These are phyloP conservation scores for Candida khao-thaluensis DNA, from an alignment of 805 yeast species.

Conservation along the genomic window DNA sequence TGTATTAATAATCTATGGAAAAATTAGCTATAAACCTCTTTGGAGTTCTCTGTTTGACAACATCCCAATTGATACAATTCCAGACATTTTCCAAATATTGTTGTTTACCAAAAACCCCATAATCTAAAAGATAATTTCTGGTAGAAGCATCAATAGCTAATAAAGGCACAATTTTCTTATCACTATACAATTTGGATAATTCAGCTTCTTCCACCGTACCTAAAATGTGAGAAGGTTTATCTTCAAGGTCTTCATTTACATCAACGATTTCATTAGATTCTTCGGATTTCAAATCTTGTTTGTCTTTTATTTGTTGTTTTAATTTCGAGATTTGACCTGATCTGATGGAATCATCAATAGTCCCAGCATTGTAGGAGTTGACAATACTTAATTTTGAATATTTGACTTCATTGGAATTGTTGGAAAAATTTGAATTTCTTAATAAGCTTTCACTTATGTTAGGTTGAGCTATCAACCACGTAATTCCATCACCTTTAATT, in stretches of 20 bases:
- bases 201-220: conserved; percentile 45
- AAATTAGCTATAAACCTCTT: conserved; percentile 18
- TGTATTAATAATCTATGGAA: conserved; percentile 9
- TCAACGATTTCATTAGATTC: neutral
- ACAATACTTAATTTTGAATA: conserved; percentile 58
- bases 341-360: conserved; percentile 64
- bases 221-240: conserved; percentile 20
- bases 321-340: conserved; percentile 51
- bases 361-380: conserved; percentile 88
- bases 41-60: conserved; percentile 39
- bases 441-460: conserved; percentile 28
- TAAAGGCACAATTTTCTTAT: conserved; percentile 53
- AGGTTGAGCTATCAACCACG: conserved; percentile 78
- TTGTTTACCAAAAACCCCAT: conserved; percentile 63
- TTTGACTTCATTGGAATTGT: conserved; percentile 12
- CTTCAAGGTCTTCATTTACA: conserved; percentile 1
- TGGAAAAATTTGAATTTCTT: conserved; percentile 16
- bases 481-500: conserved; percentile 85
- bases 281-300: conserved; percentile 22
- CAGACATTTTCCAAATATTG: conserved; percentile 43
- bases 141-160: conserved; percentile 73
- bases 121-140: conserved; percentile 66
- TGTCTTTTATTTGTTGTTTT: conserved; percentile 34
- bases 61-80: conserved; percentile 46
- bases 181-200: conserved; percentile 31